Percentiles rank a stretch among this genome's conserved stretches.
Conservation (phyloP, 176 grass and related monocot genomes). For the Aegilops speltoides region DNA sequence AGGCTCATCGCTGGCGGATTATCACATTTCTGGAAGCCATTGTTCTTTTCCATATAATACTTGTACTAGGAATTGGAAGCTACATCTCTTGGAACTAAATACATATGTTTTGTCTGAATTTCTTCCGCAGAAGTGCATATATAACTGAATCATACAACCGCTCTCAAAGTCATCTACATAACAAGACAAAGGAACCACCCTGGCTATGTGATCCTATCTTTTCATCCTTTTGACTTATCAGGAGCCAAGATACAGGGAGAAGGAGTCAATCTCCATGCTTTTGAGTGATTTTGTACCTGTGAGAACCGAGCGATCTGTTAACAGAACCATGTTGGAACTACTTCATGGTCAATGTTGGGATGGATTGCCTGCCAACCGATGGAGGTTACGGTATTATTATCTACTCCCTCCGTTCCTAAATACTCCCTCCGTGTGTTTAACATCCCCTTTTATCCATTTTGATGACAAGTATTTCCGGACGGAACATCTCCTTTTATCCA, state of each 20-base stretch:
- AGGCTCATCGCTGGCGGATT: neutral
- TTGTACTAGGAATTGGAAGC: neutral
- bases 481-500: no score
- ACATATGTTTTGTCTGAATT: neutral
- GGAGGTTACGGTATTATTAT: neutral
- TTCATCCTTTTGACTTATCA: neutral
- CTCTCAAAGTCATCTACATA: constrained; percentile 13
- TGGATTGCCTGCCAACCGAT: neutral
- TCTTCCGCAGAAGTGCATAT: neutral
- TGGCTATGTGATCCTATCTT: neutral
- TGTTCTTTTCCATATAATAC: constrained; percentile 14
- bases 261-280: neutral
- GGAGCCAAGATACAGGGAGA: neutral
- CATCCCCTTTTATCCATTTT: no score
- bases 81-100: neutral
- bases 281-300: neutral
- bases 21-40: neutral
- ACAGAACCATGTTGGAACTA: neutral
- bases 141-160: neutral
- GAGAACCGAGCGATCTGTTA: neutral
- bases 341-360: neutral
- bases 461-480: no score
- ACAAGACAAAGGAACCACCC: neutral
- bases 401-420: no score
- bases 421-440: no score